A percentile compares a stretch with the other conserved stretches of the same genome.
Conservation (phyloP, 2,329 filamentous ascomycete species). For the Helicocarpus griseus region DNA sequence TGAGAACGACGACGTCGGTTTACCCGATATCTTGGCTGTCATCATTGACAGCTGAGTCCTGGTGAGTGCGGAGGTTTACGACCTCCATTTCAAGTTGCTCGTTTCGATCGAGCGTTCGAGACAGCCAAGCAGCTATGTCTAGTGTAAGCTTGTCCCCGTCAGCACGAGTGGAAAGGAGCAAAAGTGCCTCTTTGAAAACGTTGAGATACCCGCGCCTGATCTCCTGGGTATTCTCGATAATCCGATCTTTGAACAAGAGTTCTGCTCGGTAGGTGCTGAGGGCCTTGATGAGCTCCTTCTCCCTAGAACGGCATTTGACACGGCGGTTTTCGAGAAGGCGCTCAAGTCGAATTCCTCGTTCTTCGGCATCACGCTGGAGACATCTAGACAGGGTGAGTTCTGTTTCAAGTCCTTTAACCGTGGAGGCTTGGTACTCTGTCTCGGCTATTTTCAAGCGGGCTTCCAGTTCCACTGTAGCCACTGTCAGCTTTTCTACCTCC, state of each 20-base stretch:
- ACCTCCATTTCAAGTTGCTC: conserved; percentile 5
- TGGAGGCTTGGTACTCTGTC: neutral
- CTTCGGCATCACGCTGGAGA: neutral
- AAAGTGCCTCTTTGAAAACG: neutral
- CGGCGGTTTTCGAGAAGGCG: neutral
- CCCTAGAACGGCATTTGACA: neutral
- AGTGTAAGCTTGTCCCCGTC: conserved; percentile 1
- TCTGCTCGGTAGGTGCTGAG: neutral
- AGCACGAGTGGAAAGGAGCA: neutral
- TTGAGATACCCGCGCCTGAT: neutral
- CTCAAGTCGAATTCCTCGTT: neutral
- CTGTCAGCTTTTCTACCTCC: neutral
- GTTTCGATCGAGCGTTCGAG: conserved; percentile 7
- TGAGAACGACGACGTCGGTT: too few relatives aligned
- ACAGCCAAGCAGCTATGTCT: conserved; percentile 3
- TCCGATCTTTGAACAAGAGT: neutral
- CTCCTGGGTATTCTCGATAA: neutral
- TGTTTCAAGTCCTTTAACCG: neutral
- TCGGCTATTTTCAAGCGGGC: neutral
- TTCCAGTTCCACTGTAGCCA: neutral
- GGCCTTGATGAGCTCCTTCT: neutral
- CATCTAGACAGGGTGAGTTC: neutral
- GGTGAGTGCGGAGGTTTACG: neutral
- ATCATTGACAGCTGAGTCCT: neutral
- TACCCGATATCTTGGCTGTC: too few relatives aligned